These are phyloP conservation scores for Claviceps sp. DNA, from an alignment of 2,329 filamentous ascomycete genomes.

Conservation along the genomic window DNA sequence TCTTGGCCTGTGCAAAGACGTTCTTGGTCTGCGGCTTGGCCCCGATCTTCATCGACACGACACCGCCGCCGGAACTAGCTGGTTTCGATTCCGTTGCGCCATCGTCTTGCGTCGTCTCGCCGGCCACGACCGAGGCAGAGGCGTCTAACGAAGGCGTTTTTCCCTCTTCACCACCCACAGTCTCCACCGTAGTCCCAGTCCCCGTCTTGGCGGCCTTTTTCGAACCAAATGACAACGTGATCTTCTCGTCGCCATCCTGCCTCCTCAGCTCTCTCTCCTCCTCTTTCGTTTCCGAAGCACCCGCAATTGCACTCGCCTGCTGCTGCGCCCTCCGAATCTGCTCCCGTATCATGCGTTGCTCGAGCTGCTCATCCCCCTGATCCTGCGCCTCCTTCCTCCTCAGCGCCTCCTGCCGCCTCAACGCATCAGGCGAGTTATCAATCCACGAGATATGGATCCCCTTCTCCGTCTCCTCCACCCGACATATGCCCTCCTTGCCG, in stretches of 20 bases:
- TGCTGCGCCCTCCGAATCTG: slow-evolving; percentile 70
- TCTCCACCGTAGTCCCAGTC: neutral
- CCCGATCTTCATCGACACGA: slow-evolving; percentile 54
- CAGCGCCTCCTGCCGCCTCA: slow-evolving; percentile 68
- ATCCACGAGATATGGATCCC: slow-evolving; percentile 82
- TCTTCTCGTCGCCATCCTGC: slow-evolving; percentile 55
- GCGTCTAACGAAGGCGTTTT: slow-evolving; percentile 11
- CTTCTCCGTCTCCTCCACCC: slow-evolving; percentile 80
- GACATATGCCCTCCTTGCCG: slow-evolving; percentile 73
- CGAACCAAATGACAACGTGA: slow-evolving; percentile 54
- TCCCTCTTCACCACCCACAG: slow-evolving; percentile 3
- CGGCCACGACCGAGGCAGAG: slow-evolving; percentile 8
- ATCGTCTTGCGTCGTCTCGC: slow-evolving; percentile 5
- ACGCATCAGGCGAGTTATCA: slow-evolving; percentile 77
- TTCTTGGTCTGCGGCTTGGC: slow-evolving; percentile 60
- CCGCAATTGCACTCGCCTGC: slow-evolving; percentile 27
- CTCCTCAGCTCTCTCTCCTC: slow-evolving; percentile 38
- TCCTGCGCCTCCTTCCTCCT: slow-evolving; percentile 75
- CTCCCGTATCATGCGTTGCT: slow-evolving; percentile 68
- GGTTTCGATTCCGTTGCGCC: slow-evolving; percentile 17
- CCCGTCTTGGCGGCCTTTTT: slow-evolving; percentile 18
- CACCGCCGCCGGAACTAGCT: slow-evolving; percentile 16
- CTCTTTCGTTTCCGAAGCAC: slow-evolving; percentile 26
- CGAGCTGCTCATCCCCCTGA: slow-evolving; percentile 78
- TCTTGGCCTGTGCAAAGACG: slow-evolving; percentile 54